phyloP scores from a whole-genome alignment of 371 early-diverging fungal species.

The Encephalitozoon romaleae region DNA sequence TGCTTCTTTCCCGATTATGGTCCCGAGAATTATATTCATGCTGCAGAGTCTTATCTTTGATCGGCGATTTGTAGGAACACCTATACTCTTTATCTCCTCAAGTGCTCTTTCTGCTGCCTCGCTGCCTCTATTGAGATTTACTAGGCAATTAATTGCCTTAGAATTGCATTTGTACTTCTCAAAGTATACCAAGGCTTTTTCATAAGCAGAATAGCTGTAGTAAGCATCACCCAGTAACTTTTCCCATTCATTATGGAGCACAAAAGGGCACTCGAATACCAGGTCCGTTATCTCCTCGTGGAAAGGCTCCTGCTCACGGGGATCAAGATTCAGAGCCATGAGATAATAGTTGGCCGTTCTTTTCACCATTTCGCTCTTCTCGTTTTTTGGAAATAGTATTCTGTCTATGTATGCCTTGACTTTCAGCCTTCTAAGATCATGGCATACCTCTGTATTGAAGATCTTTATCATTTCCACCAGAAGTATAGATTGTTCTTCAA shows the following conservation, averaged over 20 bases:
- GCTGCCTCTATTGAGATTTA: conserved; percentile 10
- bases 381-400: conserved; percentile 17
- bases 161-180: not conserved
- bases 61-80: not conserved
- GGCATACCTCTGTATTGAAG: not conserved
- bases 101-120: conserved; percentile 12
- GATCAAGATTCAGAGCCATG: not conserved
- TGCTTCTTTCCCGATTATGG: not conserved
- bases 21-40: conserved; percentile 20
- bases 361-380: not conserved
- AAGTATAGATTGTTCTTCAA: conserved; percentile 18
- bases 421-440: not conserved
- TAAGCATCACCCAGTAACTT: not conserved
- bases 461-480: conserved; percentile 22
- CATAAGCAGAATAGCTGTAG: not conserved
- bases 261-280: conserved; percentile 22
- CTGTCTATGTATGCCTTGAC: conserved; percentile 45
- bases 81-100: not conserved
- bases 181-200: conserved; percentile 5
- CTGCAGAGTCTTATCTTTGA: conserved; percentile 5
- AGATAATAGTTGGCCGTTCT: not conserved
- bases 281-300: not conserved
- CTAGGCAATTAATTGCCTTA: conserved; percentile 35
- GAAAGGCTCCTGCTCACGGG: not conserved
- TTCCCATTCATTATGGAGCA: conserved; percentile 24